A percentile compares a stretch with the other conserved stretches of the same genome.
Conservation (phyloP, 1,284 basidiomycete species). For the Moesziomyces parantarcticus region DNA sequence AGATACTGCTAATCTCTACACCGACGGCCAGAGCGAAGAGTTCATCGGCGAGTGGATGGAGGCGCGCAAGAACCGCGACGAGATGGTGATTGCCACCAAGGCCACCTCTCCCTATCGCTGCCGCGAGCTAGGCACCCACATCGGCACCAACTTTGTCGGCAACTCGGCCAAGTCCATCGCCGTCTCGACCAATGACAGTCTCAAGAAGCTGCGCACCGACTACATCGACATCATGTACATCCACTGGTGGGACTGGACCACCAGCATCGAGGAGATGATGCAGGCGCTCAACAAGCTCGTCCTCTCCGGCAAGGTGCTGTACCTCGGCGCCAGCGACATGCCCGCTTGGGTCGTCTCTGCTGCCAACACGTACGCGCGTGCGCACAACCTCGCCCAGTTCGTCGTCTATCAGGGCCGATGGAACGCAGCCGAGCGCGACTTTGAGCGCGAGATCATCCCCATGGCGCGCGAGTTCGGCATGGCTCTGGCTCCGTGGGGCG, state of each 20-base stretch:
- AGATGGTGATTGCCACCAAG: conserved; percentile 74
- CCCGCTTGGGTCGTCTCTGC: conserved; percentile 74
- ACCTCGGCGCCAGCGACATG: conserved; percentile 70
- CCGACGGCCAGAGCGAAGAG: conserved; percentile 72
- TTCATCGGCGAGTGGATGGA: conserved; percentile 75
- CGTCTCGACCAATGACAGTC: conserved; percentile 65
- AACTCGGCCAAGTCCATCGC: conserved; percentile 67
- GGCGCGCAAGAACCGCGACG: conserved; percentile 72
- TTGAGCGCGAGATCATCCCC: conserved; percentile 76
- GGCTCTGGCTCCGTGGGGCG: conserved; percentile 73
- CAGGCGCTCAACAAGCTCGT: conserved; percentile 71
- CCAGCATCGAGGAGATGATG: conserved; percentile 74
- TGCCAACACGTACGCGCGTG: conserved; percentile 73
- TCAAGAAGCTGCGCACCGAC: conserved; percentile 74
- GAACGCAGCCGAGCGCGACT: conserved; percentile 71
- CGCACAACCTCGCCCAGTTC: conserved; percentile 72
- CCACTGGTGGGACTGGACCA: conserved; percentile 73
- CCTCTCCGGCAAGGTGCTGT: conserved; percentile 71
- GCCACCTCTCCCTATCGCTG: conserved; percentile 68
- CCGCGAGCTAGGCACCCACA: conserved; percentile 41
- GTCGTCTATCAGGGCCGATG: conserved; percentile 74
- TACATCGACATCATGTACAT: conserved; percentile 72
- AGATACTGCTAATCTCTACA: conserved; percentile 73
- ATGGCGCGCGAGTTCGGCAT: conserved; percentile 72
- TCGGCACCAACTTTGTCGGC: conserved; percentile 70